Evolutionary conservation across 176 grass and related monocot species (phyloP), one percentile per base, ranked within the genome.

Genomic region (Musa itinerans): DNA sequence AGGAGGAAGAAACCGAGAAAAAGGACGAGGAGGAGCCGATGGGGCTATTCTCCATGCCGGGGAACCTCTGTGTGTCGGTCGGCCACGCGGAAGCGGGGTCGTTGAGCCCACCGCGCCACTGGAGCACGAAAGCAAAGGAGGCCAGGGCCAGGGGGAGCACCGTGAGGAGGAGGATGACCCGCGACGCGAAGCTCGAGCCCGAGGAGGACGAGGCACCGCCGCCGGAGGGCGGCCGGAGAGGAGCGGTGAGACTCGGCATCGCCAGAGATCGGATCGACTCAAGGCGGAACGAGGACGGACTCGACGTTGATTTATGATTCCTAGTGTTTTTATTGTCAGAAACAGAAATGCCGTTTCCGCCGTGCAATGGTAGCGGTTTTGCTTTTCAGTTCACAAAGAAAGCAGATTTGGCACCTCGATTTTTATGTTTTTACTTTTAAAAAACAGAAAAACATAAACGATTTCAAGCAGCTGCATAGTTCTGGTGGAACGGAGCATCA

Each of bases 91-190:
- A 73, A 79, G 88, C 68, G 11, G 95, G 90, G 54, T 91, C 90
- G 50, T 78, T 81, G 81, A 93, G 77, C 62, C 95, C 95, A 17
- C 95, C 95, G 84, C 95, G 90, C 95, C 95, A 98, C 79, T 98
- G 95, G 65, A 98, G 95, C 59, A 80, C 86, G 80, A 98, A 98
- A 53, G 95, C 95, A 80, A 98, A 93, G 10, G 86, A 84, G 8
- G 95, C 95, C 75, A 98, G 90, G 73, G 85, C 87, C 78, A 98
- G 86, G 16, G 95, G 95, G 13, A 98, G 86, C 52, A 89, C 74
- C 9, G 95, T 98, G 72, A 98, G 95, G 78, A 98, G 90, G 0
- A 98, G 84, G 1, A 98, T 89, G 72, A 98, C 43, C 21, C 88
- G 82, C 34, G 87, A 73, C 10, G 94, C 82, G 58, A 98, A 93